These are phyloP conservation scores for Chytridium lagenaria DNA, from an alignment of 371 early-diverging fungal species.

Conservation along the genomic window DNA sequence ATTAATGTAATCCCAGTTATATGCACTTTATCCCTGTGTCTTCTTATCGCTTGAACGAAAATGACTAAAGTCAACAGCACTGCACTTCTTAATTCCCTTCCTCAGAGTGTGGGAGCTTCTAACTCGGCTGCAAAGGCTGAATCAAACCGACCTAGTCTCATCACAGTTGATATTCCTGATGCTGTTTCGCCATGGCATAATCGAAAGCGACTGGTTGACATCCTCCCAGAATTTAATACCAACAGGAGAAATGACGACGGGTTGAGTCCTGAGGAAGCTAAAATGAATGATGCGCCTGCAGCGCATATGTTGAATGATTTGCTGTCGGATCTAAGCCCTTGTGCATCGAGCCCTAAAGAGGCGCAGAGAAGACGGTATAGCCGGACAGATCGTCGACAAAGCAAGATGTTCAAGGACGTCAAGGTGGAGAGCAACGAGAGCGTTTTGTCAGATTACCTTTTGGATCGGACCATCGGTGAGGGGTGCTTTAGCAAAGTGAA, in stretches of 20 bases:
- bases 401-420: slow-evolving; percentile 12
- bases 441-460: slow-evolving; percentile 36
- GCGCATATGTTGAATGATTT: neutral
- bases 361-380: too few relatives aligned
- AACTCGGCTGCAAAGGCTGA: too few relatives aligned
- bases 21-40: too few relatives aligned
- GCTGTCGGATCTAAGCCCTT: neutral
- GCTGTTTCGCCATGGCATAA: neutral
- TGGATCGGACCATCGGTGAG: slow-evolving; percentile 48
- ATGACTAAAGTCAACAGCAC: too few relatives aligned
- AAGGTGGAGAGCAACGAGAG: neutral
- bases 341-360: neutral
- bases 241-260: slow-evolving; percentile 25
- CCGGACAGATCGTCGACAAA: neutral
- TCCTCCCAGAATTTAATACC: slow-evolving; percentile 27
- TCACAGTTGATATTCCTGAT: neutral
- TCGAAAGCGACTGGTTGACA: slow-evolving; percentile 4
- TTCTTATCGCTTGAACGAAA: too few relatives aligned
- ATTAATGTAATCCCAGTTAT: too few relatives aligned
- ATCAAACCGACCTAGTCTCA: neutral
- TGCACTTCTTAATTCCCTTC: too few relatives aligned
- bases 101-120: too few relatives aligned
- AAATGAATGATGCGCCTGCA: slow-evolving; percentile 26
- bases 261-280: slow-evolving; percentile 24
- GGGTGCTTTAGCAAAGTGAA: slow-evolving; percentile 56